Conservation (phyloP, 2,329 filamentous ascomycete species). For the Trichoderma oligosporum region DNA sequence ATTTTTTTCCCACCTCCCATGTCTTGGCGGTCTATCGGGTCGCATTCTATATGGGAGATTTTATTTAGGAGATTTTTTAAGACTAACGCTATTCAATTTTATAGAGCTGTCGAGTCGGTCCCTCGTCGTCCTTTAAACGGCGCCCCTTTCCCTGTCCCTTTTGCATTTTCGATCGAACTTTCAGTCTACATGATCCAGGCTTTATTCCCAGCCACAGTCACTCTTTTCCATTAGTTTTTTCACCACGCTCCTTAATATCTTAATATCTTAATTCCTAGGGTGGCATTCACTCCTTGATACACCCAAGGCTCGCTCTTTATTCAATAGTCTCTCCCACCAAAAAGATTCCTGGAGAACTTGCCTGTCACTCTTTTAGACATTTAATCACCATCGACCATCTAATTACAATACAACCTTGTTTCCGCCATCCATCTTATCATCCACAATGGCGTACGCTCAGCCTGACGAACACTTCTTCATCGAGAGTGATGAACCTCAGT, state of each 20-base stretch:
- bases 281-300: conserved; percentile 29
- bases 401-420: conserved; percentile 23
- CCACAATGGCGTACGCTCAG: conserved; percentile 47
- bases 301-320: conserved; percentile 36
- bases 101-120: conserved; percentile 44
- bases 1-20: conserved; percentile 13
- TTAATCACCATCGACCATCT: conserved; percentile 24
- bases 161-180: conserved; percentile 20
- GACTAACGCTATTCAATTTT: conserved; percentile 34
- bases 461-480: conserved; percentile 51
- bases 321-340: conserved; percentile 38
- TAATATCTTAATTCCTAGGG: conserved; percentile 49
- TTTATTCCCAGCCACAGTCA: conserved; percentile 51
- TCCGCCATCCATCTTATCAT: conserved; percentile 22
- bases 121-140: conserved; percentile 42
- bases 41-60: conserved; percentile 22
- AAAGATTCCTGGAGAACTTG: conserved; percentile 54
- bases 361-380: conserved; percentile 43
- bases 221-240: conserved; percentile 51
- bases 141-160: conserved; percentile 43
- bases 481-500: conserved; percentile 50
- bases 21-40: conserved; percentile 14
- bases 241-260: conserved; percentile 57
- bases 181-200: conserved; percentile 43
- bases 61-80: conserved; percentile 7